These are phyloP conservation scores for Talaromyces pinophilus DNA, from an alignment of 2,329 filamentous ascomycete genomes.

Conservation along the genomic window DNA sequence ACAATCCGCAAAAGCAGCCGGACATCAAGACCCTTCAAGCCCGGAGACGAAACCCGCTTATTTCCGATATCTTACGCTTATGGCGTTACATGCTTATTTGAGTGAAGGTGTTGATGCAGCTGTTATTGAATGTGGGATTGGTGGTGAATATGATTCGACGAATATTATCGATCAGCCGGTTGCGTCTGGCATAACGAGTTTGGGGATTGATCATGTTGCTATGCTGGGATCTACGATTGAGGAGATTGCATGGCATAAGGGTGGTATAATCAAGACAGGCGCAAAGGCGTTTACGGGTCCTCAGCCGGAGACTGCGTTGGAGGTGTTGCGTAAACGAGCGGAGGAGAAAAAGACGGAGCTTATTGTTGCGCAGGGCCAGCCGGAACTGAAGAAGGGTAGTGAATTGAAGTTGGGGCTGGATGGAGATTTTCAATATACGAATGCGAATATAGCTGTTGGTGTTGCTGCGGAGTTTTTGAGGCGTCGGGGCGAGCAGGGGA, in stretches of 20 bases:
- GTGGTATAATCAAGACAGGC: constrained; percentile 75
- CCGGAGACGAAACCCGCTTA: constrained; percentile 76
- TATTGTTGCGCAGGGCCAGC: constrained; percentile 52
- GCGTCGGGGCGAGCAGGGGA: constrained; percentile 36
- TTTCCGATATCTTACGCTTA: constrained; percentile 85
- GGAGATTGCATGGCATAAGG: constrained; percentile 90
- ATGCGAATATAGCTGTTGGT: constrained; percentile 62
- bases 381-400: constrained; percentile 43
- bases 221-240: constrained; percentile 78
- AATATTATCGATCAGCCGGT: constrained; percentile 75
- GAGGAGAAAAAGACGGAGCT: constrained; percentile 52
- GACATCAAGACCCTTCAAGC: constrained; percentile 51
- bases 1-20: constrained; percentile 54
- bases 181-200: constrained; percentile 71
- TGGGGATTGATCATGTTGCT: constrained; percentile 82
- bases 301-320: constrained; percentile 57
- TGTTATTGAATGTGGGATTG: constrained; percentile 90
- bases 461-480: constrained; percentile 45
- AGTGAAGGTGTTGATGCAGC: constrained; percentile 73
- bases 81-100: constrained; percentile 83
- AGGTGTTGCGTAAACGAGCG: constrained; percentile 59
- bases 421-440: constrained; percentile 64
- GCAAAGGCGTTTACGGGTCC: constrained; percentile 64
- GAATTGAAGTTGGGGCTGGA: constrained; percentile 59
- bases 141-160: constrained; percentile 89